phyloP scores from a whole-genome alignment of 2,329 filamentous ascomycete species.

The Emericellopsis atlantica region DNA sequence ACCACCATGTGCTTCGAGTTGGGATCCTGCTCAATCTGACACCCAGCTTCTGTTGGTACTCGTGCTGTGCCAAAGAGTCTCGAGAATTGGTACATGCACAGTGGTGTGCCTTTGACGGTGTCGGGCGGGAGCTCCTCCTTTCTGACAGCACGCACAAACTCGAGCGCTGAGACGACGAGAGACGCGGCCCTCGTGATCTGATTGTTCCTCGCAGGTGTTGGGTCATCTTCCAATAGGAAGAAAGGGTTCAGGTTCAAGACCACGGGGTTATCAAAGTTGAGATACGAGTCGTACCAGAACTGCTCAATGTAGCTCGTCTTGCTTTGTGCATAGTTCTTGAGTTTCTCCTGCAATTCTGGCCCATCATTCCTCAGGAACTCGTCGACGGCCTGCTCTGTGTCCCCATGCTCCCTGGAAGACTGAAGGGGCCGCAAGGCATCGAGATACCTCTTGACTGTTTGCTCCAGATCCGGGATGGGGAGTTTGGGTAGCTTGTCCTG shows the following conservation, averaged over 20 bases:
- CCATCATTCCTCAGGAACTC: conserved; percentile 78
- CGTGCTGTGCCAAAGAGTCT: conserved; percentile 88
- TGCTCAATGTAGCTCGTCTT: conserved; percentile 97
- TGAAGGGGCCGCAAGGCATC: conserved; percentile 72
- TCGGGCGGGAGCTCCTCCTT: conserved; percentile 90
- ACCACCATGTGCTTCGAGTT: conserved; percentile 90
- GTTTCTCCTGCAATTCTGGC: conserved; percentile 70
- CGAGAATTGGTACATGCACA: conserved; percentile 98
- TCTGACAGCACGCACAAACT: conserved; percentile 85
- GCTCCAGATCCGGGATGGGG: conserved; percentile 79
- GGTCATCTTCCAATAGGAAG: conserved; percentile 93
- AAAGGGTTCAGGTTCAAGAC: conserved; percentile 97
- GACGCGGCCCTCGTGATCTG: conserved; percentile 93
- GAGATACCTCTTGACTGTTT: conserved; percentile 68
- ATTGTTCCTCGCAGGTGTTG: conserved; percentile 89
- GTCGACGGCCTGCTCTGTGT: conserved; percentile 66
- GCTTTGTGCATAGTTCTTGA: conserved; percentile 80
- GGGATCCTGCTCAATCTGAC: conserved; percentile 89
- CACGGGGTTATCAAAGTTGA: conserved; percentile 96
- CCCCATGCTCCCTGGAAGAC: conserved; percentile 64
- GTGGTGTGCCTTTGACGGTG: conserved; percentile 65
- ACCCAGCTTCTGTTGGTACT: conserved; percentile 87
- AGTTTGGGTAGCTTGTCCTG: conserved; percentile 86
- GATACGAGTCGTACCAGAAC: conserved; percentile 98
- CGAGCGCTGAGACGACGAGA: conserved; percentile 75